Evolutionary conservation across 768 basidiomycete genomes (phyloP).

Genomic region (Pisolithus sp.): DNA sequence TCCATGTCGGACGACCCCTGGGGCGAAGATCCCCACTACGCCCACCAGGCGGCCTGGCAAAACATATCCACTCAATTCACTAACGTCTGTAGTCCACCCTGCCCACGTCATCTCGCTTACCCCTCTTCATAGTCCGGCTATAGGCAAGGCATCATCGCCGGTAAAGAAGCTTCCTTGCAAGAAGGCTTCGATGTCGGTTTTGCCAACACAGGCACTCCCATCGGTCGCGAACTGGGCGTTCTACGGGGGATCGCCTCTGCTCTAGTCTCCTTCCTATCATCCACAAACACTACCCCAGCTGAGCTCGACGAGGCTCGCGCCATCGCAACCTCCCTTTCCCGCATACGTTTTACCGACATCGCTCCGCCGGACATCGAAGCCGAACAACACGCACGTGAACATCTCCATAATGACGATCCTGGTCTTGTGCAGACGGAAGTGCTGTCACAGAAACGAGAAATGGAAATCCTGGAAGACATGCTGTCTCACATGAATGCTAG

Average conservation of each 20-base stretch:
- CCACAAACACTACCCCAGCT: slow-evolving; percentile 14
- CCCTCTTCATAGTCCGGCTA: slow-evolving; percentile 66
- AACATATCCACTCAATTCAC: slow-evolving; percentile 60
- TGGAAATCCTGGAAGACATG: slow-evolving; percentile 55
- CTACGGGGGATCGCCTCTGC: slow-evolving; percentile 70
- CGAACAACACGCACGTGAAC: slow-evolving; percentile 66
- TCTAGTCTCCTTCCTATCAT: slow-evolving; percentile 48
- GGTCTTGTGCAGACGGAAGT: slow-evolving; percentile 35
- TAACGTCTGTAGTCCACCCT: slow-evolving; percentile 39
- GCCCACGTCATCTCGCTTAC: background rate
- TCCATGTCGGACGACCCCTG: slow-evolving; percentile 41
- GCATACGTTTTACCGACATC: slow-evolving; percentile 64
- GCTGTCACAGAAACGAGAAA: slow-evolving; percentile 38
- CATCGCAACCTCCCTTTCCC: slow-evolving; percentile 50
- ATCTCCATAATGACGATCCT: slow-evolving; percentile 36
- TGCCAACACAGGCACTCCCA: slow-evolving; percentile 58
- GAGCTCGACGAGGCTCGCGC: slow-evolving; percentile 40
- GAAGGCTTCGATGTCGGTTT: slow-evolving; percentile 88
- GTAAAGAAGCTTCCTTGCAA: slow-evolving; percentile 84
- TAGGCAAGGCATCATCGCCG: slow-evolving; percentile 91
- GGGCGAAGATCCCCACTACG: slow-evolving; percentile 39
- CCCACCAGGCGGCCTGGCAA: slow-evolving; percentile 51
- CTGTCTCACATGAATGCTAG: slow-evolving; percentile 31
- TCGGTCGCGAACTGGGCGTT: slow-evolving; percentile 71
- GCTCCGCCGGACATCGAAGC: slow-evolving; percentile 73